Evolutionary conservation across 2,329 filamentous ascomycete genomes (phyloP).

Genomic region (Cordyceps cateniannulata): DNA sequence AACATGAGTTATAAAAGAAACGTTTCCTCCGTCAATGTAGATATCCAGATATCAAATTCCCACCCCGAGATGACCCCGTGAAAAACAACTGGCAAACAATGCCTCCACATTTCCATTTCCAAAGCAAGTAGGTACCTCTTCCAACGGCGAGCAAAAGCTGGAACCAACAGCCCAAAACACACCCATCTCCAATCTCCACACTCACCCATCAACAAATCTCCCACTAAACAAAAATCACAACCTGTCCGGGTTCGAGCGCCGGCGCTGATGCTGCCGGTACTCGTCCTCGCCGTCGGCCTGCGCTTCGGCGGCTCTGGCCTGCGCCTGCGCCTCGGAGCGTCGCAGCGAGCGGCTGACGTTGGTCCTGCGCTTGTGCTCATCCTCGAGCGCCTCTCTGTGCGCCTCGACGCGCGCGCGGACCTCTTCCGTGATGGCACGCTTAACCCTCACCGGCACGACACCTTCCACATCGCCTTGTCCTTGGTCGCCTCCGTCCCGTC

Average conservation of each 20-base stretch:
- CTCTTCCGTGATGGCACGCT: slow-evolving; percentile 3
- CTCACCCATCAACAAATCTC: too few species aligned
- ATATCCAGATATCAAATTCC: too few species aligned
- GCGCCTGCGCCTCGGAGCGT: background rate
- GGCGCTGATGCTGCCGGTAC: background rate
- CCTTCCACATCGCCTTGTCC: background rate
- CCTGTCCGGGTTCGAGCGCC: background rate
- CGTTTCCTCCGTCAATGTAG: too few species aligned
- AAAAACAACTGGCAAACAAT: too few species aligned
- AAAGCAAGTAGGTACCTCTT: too few species aligned
- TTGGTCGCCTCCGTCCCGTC: background rate
- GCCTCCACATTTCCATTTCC: too few species aligned
- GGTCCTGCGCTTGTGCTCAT: background rate
- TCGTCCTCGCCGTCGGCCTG: background rate
- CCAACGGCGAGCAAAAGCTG: too few species aligned
- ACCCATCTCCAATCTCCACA: too few species aligned
- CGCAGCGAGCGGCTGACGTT: background rate
- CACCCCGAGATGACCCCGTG: too few species aligned
- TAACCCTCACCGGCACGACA: background rate
- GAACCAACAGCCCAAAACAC: too few species aligned
- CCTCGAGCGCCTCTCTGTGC: background rate
- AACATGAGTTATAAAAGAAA: too few species aligned
- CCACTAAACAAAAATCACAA: background rate
- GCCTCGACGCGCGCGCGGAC: background rate
- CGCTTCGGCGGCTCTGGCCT: background rate